Evolutionary conservation across 164 flowering plant genomes (phyloP).

Genomic region (Umbellularia californica): DNA sequence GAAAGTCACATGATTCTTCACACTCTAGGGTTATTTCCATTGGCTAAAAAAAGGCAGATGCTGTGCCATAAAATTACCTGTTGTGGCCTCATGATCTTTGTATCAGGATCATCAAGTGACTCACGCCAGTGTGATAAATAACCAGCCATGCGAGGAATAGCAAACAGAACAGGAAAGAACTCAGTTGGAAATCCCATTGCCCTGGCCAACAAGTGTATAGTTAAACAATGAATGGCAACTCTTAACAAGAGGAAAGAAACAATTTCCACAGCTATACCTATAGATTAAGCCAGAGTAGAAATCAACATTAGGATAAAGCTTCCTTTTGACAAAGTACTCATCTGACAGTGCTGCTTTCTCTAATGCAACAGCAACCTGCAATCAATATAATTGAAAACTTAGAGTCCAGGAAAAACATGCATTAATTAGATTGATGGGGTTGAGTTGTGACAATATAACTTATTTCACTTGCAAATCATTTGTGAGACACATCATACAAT

Average conservation of each 20-base stretch:
- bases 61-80: conserved; percentile 47
- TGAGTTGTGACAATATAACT: too few relatives aligned
- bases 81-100: conserved; percentile 98
- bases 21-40: not conserved
- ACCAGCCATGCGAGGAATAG: conserved; percentile 99
- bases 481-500: too few relatives aligned
- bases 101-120: conserved; percentile 98
- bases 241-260: not conserved
- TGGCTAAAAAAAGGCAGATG: not conserved
- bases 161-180: conserved; percentile 93
- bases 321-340: conserved; percentile 89
- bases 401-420: not conserved
- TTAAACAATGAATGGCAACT: not conserved
- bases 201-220: conserved; percentile 35
- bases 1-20: not conserved
- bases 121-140: conserved; percentile 94
- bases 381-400: not conserved
- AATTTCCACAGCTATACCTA: conserved; percentile 41
- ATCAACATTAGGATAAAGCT: conserved; percentile 97
- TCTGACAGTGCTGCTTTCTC: conserved; percentile 98
- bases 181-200: conserved; percentile 99
- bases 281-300: conserved; percentile 98
- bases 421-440: too few relatives aligned
- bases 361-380: conserved; percentile 94
- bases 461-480: too few relatives aligned